Percentiles rank a stretch among this genome's conserved stretches.
Evolutionary conservation across 805 yeast genomes (phyloP).

Genomic region (Candida mattraensis): DNA sequence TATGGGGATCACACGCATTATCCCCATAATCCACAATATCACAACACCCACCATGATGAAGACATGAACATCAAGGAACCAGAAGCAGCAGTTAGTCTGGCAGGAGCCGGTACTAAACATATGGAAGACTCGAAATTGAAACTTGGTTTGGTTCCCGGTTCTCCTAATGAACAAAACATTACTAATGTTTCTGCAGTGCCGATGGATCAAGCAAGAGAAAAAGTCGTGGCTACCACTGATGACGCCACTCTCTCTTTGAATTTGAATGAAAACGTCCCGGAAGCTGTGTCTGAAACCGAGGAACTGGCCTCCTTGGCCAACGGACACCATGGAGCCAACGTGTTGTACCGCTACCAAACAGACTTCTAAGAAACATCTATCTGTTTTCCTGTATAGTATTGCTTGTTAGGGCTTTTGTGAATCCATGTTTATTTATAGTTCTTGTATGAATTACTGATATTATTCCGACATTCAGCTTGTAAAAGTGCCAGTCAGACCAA

Average conservation of each 20-base stretch:
- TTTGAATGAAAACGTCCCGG: slow-evolving; percentile 32
- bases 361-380: slow-evolving; percentile 17
- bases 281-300: slow-evolving; percentile 33
- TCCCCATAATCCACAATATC: slow-evolving; percentile 34
- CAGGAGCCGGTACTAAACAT: slow-evolving; percentile 5
- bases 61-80: slow-evolving; percentile 9
- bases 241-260: slow-evolving; percentile 31
- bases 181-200: no score
- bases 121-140: slow-evolving; percentile 1
- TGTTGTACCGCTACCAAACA: slow-evolving; percentile 30
- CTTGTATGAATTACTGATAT: slow-evolving; percentile 4
- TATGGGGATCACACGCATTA: slow-evolving; percentile 29
- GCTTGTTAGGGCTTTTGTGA: not conserved
- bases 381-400: slow-evolving; percentile 1
- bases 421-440: slow-evolving; percentile 5
- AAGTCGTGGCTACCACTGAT: slow-evolving; percentile 30
- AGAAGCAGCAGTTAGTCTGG: slow-evolving; percentile 1
- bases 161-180: no score
- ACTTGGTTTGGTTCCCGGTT: no score
- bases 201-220: slow-evolving; percentile 12
- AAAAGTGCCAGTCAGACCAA: no score
- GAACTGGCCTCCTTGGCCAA: slow-evolving; percentile 36
- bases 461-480: no score
- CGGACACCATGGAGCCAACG: slow-evolving; percentile 36
- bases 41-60: slow-evolving; percentile 23